These are phyloP conservation scores for Mycena amicta DNA, from an alignment of 768 basidiomycete species.

Conservation along the genomic window DNA sequence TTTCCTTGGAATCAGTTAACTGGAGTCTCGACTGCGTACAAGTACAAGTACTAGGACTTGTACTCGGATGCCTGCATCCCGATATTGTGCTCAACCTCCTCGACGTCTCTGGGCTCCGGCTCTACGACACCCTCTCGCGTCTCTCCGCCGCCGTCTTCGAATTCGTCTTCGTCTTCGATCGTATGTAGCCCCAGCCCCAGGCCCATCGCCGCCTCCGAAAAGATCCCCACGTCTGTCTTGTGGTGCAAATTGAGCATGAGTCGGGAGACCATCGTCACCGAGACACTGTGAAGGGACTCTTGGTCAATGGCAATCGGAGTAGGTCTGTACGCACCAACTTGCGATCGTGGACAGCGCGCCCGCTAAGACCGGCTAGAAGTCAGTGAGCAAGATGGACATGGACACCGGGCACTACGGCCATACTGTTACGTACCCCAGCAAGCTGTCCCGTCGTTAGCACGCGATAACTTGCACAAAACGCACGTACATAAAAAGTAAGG, in stretches of 20 bases:
- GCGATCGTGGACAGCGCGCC: not conserved
- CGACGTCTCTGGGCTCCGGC: too few species aligned
- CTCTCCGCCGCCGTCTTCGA: too few species aligned
- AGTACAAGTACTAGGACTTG: too few species aligned
- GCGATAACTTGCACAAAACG: not conserved
- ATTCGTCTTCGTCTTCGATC: not conserved
- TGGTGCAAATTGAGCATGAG: conserved; percentile 7
- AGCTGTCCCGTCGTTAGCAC: not conserved
- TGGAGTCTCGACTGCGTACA: too few species aligned
- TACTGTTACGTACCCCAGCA: too few species aligned
- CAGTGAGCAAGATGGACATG: not conserved
- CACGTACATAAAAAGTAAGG: not conserved
- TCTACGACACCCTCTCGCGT: too few species aligned
- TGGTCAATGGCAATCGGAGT: too few species aligned
- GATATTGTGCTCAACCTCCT: too few species aligned
- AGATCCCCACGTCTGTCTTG: not conserved
- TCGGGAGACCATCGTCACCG: conserved; percentile 3
- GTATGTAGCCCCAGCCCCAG: not conserved
- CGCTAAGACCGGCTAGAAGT: not conserved
- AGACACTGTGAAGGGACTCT: too few species aligned
- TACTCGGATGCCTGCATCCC: too few species aligned
- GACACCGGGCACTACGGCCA: too few species aligned
- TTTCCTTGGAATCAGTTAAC: too few species aligned
- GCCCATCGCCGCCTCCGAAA: not conserved
- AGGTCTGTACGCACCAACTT: not conserved